These are phyloP conservation scores for Agastache rugosa DNA, from an alignment of 257 asterid species.

Conservation along the genomic window DNA sequence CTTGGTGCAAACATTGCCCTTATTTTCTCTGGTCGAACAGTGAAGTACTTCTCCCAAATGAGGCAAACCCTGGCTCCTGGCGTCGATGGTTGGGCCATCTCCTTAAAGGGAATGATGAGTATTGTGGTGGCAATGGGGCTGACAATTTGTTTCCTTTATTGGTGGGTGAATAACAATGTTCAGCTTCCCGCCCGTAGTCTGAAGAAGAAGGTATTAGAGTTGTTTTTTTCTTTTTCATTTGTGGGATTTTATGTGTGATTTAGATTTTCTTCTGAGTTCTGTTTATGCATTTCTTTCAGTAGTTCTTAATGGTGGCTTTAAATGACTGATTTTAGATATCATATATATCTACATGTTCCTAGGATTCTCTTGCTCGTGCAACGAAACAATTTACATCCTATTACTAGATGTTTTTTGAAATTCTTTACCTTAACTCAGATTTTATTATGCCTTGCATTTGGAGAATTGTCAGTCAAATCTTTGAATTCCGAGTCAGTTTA, in stretches of 20 bases:
- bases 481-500: neutral
- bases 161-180: conserved; percentile 95
- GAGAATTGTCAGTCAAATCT: neutral
- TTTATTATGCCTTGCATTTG: neutral
- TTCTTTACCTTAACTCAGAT: neutral
- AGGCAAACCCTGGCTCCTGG: conserved; percentile 90
- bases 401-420: neutral
- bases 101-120: conserved; percentile 95
- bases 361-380: neutral
- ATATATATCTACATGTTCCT: neutral
- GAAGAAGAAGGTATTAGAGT: conserved; percentile 88
- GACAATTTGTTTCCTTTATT: conserved; percentile 73
- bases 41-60: conserved; percentile 92
- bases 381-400: neutral
- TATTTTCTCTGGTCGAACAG: conserved; percentile 95
- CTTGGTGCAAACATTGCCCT: conserved; percentile 98
- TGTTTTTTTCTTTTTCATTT: neutral
- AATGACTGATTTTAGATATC: neutral
- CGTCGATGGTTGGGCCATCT: conserved; percentile 99
- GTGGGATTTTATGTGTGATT: neutral
- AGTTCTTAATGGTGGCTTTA: neutral
- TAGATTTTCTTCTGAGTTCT: neutral
- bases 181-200: conserved; percentile 79
- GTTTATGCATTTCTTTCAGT: neutral
- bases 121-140: conserved; percentile 89